Percentiles rank a stretch among this genome's conserved stretches.
These are phyloP conservation scores for Tripterygium wilfordii DNA, from an alignment of 177 flowering plant species.

Conservation along the genomic window DNA sequence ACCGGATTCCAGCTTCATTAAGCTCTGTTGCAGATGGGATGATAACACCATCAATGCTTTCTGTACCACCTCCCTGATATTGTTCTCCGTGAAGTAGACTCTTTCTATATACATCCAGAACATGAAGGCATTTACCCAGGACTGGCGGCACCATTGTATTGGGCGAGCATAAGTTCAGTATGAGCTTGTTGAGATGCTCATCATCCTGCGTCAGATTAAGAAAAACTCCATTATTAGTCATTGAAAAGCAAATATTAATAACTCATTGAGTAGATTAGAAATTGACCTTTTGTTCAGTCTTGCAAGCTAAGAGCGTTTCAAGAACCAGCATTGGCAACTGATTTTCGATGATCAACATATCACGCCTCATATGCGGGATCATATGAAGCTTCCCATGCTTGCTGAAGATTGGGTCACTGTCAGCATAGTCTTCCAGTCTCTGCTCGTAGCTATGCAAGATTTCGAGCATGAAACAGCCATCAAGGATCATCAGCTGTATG, in stretches of 20 bases:
- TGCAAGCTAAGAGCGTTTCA: constrained; percentile 25
- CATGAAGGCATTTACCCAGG: constrained; percentile 24
- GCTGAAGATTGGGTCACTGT: constrained; percentile 13
- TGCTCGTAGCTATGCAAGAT: constrained; percentile 40
- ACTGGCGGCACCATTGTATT: not conserved
- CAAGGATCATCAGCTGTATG: constrained; percentile 45
- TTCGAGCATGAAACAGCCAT: constrained; percentile 65
- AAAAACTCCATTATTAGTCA: too few relatives aligned
- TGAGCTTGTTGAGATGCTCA: constrained; percentile 29
- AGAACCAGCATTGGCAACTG: constrained; percentile 49
- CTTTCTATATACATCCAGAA: constrained; percentile 29
- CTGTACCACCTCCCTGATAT: not conserved
- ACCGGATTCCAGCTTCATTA: constrained; percentile 47
- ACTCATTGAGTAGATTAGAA: too few relatives aligned
- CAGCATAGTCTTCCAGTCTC: constrained; percentile 43
- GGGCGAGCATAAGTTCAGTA: constrained; percentile 28
- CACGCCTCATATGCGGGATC: constrained; percentile 39
- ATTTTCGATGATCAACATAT: constrained; percentile 59
- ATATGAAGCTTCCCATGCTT: constrained; percentile 14
- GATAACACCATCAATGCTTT: constrained; percentile 11
- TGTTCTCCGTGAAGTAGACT: constrained; percentile 16
- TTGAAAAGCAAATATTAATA: too few relatives aligned
- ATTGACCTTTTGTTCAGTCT: constrained; percentile 12
- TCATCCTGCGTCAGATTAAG: constrained; percentile 11
- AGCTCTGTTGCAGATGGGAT: constrained; percentile 48